Evolutionary conservation across 495 filamentous ascomycete genomes (phyloP).

Genomic region (Cairneyella variabilis): DNA sequence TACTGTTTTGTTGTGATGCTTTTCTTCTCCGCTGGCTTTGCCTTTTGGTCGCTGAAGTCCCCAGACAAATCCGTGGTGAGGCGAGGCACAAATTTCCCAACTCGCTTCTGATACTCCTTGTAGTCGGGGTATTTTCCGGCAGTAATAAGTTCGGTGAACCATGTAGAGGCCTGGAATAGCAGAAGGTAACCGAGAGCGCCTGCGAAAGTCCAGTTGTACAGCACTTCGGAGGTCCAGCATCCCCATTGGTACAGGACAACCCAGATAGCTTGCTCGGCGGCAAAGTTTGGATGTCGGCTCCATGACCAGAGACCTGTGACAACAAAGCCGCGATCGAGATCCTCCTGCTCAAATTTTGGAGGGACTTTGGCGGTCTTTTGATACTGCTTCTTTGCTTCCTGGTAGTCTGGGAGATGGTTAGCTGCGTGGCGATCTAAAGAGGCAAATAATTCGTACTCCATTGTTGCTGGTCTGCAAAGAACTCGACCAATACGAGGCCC

Average conservation of each 20-base stretch:
- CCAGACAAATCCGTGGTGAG: constrained; percentile 40
- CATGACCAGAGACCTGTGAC: constrained; percentile 81
- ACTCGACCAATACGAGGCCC: constrained; percentile 68
- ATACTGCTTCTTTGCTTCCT: constrained; percentile 75
- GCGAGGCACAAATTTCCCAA: constrained; percentile 78
- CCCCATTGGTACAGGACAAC: constrained; percentile 81
- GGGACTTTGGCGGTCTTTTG: constrained; percentile 66
- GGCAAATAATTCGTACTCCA: constrained; percentile 58
- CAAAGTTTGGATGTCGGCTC: constrained; percentile 91
- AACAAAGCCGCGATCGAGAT: constrained; percentile 89
- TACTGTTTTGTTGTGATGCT: too few relatives aligned
- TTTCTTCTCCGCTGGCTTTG: constrained; percentile 4
- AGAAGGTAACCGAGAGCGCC: constrained; percentile 66
- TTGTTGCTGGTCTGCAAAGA: constrained; percentile 87
- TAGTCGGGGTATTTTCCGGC: constrained; percentile 86
- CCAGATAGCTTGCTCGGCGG: constrained; percentile 91
- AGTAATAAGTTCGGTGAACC: constrained; percentile 80
- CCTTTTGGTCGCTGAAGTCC: constrained; percentile 32
- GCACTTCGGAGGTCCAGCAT: constrained; percentile 63
- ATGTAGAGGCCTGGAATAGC: constrained; percentile 85
- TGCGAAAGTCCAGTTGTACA: constrained; percentile 74
- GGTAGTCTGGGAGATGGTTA: constrained; percentile 54
- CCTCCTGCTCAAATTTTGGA: constrained; percentile 55
- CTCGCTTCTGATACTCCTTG: constrained; percentile 71
- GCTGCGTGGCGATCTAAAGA: not conserved